These are phyloP conservation scores for Candida palmyrensis DNA, from an alignment of 805 yeast genomes.

Conservation along the genomic window DNA sequence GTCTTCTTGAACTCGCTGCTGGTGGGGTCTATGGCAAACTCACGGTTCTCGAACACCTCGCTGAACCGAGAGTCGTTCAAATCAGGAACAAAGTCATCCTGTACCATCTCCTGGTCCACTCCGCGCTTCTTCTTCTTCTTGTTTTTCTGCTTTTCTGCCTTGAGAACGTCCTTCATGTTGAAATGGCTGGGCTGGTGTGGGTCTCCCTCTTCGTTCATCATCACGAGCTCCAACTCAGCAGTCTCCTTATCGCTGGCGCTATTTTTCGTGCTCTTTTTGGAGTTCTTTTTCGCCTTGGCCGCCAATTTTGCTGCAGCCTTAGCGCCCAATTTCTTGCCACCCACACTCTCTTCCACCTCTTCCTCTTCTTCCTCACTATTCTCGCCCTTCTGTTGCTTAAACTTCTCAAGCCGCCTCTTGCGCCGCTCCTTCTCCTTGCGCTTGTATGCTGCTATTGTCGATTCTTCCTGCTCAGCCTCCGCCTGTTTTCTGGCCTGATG, in stretches of 20 bases:
- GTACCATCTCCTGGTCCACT: slow-evolving; percentile 44
- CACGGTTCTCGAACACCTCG: slow-evolving; percentile 85
- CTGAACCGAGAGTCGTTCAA: slow-evolving; percentile 81
- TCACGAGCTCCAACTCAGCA: slow-evolving; percentile 70
- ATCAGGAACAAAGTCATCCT: slow-evolving; percentile 58
- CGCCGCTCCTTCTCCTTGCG: slow-evolving; percentile 93
- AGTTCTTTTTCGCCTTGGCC: slow-evolving; percentile 13
- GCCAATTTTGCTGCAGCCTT: too few species aligned
- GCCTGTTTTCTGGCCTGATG: slow-evolving; percentile 25
- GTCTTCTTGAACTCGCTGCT: slow-evolving; percentile 88
- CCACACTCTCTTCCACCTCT: slow-evolving; percentile 11
- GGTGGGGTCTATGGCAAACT: slow-evolving; percentile 92
- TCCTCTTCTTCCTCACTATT: slow-evolving; percentile 28
- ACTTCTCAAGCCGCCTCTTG: slow-evolving; percentile 71
- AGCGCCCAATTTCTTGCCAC: slow-evolving; percentile 4
- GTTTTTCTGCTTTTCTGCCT: slow-evolving; percentile 66
- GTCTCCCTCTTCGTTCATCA: slow-evolving; percentile 29
- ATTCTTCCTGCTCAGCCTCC: slow-evolving; percentile 26
- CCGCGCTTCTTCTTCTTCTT: slow-evolving; percentile 43
- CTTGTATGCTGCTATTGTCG: slow-evolving; percentile 73
- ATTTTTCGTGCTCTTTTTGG: slow-evolving; percentile 11
- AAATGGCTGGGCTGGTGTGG: slow-evolving; percentile 64
- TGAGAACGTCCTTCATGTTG: slow-evolving; percentile 70
- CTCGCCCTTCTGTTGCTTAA: slow-evolving; percentile 49
- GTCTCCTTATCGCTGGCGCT: slow-evolving; percentile 19